Conservation (phyloP, 2,329 filamentous ascomycete genomes). For the Exophiala phaeomuriformis region DNA sequence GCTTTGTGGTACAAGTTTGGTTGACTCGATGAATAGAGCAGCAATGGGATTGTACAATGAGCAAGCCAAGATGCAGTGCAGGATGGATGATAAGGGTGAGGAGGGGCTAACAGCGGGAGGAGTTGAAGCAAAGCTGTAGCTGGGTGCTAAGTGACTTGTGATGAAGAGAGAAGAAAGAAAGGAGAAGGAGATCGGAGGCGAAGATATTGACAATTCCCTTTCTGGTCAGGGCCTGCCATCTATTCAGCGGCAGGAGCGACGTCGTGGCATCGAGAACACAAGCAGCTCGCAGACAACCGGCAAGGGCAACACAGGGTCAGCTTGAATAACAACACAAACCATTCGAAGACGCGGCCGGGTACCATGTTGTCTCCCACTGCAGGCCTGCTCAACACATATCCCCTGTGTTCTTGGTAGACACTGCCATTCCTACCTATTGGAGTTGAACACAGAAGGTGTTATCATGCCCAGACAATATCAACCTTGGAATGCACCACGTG, state of each 20-base stretch:
- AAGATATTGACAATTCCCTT: conserved; percentile 5
- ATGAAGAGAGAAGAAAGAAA: conserved; percentile 15
- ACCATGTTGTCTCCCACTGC: no score
- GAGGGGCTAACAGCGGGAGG: conserved; percentile 25
- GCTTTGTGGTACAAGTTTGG: conserved; percentile 18
- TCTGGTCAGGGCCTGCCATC: background rate
- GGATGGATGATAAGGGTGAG: conserved; percentile 26
- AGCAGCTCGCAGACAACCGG: background rate
- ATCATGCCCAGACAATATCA: no score
- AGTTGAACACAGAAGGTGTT: no score
- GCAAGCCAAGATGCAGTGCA: conserved; percentile 27
- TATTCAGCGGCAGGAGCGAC: conserved; percentile 10
- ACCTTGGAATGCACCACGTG: no score
- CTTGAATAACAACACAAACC: background rate
- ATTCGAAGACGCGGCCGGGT: background rate
- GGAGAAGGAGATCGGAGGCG: conserved; percentile 8
- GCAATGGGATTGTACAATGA: conserved; percentile 26
- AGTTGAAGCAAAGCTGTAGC: conserved; percentile 25
- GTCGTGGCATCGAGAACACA: background rate
- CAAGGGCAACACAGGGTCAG: conserved; percentile 2
- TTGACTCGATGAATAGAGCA: conserved; percentile 23
- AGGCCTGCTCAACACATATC: no score
- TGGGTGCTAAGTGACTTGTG: conserved; percentile 18
- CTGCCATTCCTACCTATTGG: no score
- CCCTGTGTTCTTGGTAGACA: no score